Evolutionary conservation across 2,329 filamentous ascomycete species (phyloP).

Genomic region (Blastomyces gilchristii): DNA sequence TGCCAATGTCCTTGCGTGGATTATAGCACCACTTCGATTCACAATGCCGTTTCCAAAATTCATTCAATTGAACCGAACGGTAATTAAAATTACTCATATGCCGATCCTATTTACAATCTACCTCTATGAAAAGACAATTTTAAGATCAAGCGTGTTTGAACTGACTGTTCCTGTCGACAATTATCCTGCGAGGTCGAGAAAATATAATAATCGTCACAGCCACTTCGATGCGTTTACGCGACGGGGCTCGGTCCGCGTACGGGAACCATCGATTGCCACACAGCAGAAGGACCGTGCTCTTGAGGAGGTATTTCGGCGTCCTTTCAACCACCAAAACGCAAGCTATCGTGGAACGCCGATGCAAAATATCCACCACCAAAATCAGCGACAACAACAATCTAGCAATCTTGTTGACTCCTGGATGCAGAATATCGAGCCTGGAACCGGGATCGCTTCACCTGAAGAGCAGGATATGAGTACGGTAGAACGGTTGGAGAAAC

Average conservation of each 20-base stretch:
- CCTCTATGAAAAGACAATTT: constrained; percentile 69
- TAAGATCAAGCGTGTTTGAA: constrained; percentile 67
- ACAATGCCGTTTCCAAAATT: constrained; percentile 70
- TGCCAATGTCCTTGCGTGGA: constrained; percentile 83
- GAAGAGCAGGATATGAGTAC: constrained; percentile 51
- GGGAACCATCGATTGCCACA: constrained; percentile 78
- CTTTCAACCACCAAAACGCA: constrained; percentile 47
- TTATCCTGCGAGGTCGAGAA: constrained; percentile 42
- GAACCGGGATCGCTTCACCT: constrained; percentile 46
- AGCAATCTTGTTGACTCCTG: constrained; percentile 76
- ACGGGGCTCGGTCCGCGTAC: constrained; percentile 48
- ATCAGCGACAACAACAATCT: constrained; percentile 56
- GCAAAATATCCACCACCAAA: constrained; percentile 50
- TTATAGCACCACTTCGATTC: constrained; percentile 72
- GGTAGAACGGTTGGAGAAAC: constrained; percentile 48
- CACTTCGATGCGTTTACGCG: constrained; percentile 63
- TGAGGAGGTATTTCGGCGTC: constrained; percentile 77
- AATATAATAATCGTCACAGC: constrained; percentile 50
- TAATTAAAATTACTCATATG: constrained; percentile 86
- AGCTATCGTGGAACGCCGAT: constrained; percentile 48
- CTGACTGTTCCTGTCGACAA: constrained; percentile 77
- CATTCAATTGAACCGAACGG: constrained; percentile 73
- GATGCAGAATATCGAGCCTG: constrained; percentile 62
- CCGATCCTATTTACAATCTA: constrained; percentile 81
- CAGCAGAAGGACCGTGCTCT: constrained; percentile 82